Evolutionary conservation across 345 rosid genomes (phyloP), one percentile per base, ranked within the genome.

Genomic region (Salix purpurea): DNA sequence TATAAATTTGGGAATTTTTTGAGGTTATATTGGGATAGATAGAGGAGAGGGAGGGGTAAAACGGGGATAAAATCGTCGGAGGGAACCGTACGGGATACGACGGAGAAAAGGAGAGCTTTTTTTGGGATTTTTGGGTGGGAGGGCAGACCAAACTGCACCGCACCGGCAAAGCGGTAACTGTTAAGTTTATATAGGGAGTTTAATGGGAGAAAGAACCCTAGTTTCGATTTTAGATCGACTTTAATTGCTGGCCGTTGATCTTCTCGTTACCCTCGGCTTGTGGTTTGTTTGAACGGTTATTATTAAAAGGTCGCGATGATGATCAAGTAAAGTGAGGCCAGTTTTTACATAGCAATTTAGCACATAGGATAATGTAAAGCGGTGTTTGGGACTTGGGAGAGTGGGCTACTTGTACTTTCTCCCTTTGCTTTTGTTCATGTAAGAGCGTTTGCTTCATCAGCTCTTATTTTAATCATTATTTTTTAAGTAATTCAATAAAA

Each of bases 61-160:
- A 48, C 7, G 32, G 65, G 74, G 83, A 65, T 83, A 87, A 76
- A 76, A 34, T 79, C 85, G 86, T 34, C 84, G 82, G 88, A 24
- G 65, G 71, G 67, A 56, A 76, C 67, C 77, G 82, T 46, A 80
- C 77, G 72, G 69, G 58, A 58, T 69, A 75, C 84, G 83, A 70
- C 70, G 82, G 78, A 69, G 74, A 64, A 23, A 23, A 32, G 70
- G 70, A 58, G 74, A 76, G 54, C 13, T 65, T 81, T 82, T 84
- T 84, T 65, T 61, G 12, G 6, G 30, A 80, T 86, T 83, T 83
- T 52, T 40, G 36, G 67, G 66, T 66, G 82, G 87, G 87, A 81
- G 89, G 90, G 85, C 91, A 85, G 92, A 78, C 52, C 48, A 19
- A 78, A 81, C 89, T 85, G 92, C 89, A 77, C 89, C 87, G 92